phyloP scores from a whole-genome alignment of 495 filamentous ascomycete genomes.

The Talaromyces proteolyticus region DNA sequence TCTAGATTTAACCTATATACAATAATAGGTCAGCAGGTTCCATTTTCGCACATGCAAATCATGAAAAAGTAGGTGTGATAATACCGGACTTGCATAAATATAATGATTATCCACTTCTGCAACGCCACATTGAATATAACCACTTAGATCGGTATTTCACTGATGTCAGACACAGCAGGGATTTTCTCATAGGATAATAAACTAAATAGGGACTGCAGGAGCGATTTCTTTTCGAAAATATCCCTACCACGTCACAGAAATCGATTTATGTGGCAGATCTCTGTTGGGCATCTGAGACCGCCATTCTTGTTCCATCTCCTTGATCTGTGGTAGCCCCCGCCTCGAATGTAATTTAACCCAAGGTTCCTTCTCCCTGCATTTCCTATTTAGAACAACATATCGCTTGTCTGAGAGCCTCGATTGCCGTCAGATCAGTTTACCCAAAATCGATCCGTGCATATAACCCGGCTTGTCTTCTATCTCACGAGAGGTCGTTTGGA shows the following conservation, averaged over 20 bases:
- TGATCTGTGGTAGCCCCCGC: neutral
- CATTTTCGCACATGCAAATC: neutral
- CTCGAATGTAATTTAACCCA: neutral
- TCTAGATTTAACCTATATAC: too few relatives aligned
- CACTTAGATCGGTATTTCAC: neutral
- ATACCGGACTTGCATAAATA: neutral
- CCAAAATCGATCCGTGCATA: neutral
- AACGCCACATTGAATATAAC: neutral
- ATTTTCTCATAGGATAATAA: neutral
- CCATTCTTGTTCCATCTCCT: neutral
- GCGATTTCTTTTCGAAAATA: neutral
- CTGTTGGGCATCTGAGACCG: neutral
- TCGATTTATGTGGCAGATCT: neutral
- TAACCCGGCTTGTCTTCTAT: neutral
- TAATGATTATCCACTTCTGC: neutral
- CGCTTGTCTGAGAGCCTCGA: neutral
- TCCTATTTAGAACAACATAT: neutral
- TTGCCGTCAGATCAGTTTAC: neutral
- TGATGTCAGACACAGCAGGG: neutral
- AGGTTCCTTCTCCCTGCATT: neutral
- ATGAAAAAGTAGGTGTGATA: neutral
- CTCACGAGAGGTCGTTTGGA: neutral
- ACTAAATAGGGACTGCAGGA: neutral
- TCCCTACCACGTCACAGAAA: neutral
- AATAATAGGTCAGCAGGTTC: neutral